Evolutionary conservation across 2,329 filamentous ascomycete genomes (phyloP).

Genomic region (Pyrenochaeta sp.): DNA sequence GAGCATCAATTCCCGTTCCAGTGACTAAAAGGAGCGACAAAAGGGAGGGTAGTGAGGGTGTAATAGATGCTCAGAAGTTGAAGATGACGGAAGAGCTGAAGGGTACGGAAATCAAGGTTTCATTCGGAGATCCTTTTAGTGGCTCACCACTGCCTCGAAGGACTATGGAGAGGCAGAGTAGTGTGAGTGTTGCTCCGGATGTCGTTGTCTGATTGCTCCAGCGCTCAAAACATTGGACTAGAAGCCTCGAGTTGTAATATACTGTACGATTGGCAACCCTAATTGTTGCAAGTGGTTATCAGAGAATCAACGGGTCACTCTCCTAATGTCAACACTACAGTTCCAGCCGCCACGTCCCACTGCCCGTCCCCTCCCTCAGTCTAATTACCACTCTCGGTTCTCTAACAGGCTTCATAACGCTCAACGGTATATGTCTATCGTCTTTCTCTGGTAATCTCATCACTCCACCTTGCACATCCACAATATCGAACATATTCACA

Average conservation of each 20-base stretch:
- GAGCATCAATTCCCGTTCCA: no score
- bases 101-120: background rate
- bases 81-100: background rate
- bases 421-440: background rate
- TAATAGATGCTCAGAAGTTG: background rate
- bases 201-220: background rate
- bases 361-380: background rate
- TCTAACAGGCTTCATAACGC: background rate
- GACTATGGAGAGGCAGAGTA: background rate
- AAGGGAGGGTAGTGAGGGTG: background rate
- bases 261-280: no score
- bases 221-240: background rate
- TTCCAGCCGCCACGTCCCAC: background rate
- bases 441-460: background rate
- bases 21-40: background rate
- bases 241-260: no score
- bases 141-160: background rate
- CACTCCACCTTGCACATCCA: background rate
- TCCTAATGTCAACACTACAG: background rate
- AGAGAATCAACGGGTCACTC: no score
- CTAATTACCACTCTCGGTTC: background rate
- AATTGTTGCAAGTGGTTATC: no score
- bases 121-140: background rate
- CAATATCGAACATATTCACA: background rate
- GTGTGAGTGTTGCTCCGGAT: background rate